Evolutionary conservation across 257 asterid genomes (phyloP).

Genomic region (Solanum raphanifolium): DNA sequence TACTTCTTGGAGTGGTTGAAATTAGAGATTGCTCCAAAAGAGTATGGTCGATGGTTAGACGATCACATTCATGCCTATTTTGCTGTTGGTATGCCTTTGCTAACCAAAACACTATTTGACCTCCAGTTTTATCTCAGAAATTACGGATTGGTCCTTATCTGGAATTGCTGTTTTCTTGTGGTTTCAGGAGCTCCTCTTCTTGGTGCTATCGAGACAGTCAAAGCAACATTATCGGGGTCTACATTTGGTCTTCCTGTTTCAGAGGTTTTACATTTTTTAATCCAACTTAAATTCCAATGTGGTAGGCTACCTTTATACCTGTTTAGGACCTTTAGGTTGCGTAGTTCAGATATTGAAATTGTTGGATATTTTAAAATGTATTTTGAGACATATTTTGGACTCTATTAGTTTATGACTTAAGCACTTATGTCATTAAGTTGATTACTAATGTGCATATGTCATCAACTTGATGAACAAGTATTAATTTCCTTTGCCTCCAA

Average conservation of each 20-base stretch:
- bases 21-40: constrained; percentile 90
- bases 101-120: constrained; percentile 7
- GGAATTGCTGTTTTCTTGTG: constrained; percentile 11
- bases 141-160: constrained; percentile 7
- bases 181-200: constrained; percentile 90
- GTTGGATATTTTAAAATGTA: background rate
- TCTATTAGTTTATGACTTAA: background rate
- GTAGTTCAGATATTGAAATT: background rate
- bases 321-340: background rate
- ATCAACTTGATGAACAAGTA: no score
- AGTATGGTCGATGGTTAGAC: constrained; percentile 77
- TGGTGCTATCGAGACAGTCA: constrained; percentile 76
- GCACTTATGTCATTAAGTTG: background rate
- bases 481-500: no score
- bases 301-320: background rate
- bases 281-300: background rate
- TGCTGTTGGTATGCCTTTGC: constrained; percentile 81
- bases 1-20: constrained; percentile 99
- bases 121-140: background rate
- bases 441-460: no score
- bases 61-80: constrained; percentile 95
- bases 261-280: constrained; percentile 49
- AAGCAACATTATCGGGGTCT: constrained; percentile 70
- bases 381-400: background rate
- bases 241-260: constrained; percentile 93